Base-by-base conservation (phyloP, 495 filamentous ascomycete genomes). In the Penicillium lagena region DNA sequence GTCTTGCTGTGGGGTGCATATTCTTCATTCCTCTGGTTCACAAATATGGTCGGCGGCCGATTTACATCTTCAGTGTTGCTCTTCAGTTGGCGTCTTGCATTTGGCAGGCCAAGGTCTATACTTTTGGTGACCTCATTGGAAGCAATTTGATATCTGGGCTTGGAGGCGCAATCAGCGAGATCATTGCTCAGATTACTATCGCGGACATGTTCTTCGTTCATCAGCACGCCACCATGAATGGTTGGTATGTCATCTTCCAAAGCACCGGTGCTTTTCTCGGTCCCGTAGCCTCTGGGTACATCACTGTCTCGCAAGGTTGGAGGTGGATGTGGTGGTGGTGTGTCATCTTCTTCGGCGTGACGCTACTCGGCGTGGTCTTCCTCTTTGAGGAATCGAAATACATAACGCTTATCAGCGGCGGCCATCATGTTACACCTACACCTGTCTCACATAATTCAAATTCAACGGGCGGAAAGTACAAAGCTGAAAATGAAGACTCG, bases 301-400 rank as follows among this genome's bases (percentile, higher is more conserved):
- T 72, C 14, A 66, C 67, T 1, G 53, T 58, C 11, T 59, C 62
- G 30, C 65, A 72, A 36, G 70, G 70, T 2, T 78, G 73, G 73
- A 49, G 66, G 15, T 76, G 73, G 72, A 66, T 72, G 32, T 77
- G 70, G 63, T 77, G 73, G 74, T 75, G 69, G 65, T 63, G 56
- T 35, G 60, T 62, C 2, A 74, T 76, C 12, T 61, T 75, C 46
- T 63, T 73, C 22, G 72, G 60, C 0, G 45, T 69, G 13, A 55
- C 58, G 4, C 27, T 75, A 7, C 8, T 70, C 29, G 54, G 64
- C 15, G 52, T 66, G 6, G 27, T 67, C 0, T 70, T 77, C 41
- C 47, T 58, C 9, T 70, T 64, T 22, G 69, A 75, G 45, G 73
- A 77, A 41, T 66, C 60, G 3, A 71, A 69, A 32, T 75, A 52